Conservation (phyloP, 176 grass and related monocot species). For the Thinopyrum elongatum region DNA sequence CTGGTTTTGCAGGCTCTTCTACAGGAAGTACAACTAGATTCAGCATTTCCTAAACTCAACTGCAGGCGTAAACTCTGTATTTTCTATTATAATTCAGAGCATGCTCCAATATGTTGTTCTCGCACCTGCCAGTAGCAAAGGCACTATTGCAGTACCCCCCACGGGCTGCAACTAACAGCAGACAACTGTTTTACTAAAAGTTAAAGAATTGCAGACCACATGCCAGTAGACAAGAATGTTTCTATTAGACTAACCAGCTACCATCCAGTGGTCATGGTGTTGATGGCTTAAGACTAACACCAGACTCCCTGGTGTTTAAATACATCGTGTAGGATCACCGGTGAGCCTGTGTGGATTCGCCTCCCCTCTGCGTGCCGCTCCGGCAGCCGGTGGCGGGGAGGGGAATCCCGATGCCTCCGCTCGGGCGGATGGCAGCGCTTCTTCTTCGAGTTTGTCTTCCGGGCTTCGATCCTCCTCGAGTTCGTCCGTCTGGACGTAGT, state of each 20-base stretch:
- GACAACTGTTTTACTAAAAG: background rate
- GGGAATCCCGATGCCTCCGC: too few relatives aligned
- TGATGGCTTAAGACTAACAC: background rate
- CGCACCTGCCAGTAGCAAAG: background rate
- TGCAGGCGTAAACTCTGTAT: background rate
- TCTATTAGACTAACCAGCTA: slow-evolving; percentile 3
- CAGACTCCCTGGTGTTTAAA: background rate
- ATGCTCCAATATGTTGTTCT: background rate
- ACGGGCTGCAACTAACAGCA: background rate
- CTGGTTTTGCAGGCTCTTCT: background rate
- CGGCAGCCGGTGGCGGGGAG: too few relatives aligned
- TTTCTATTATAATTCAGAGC: background rate
- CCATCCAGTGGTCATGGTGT: background rate
- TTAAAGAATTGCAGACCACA: background rate
- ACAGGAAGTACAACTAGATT: slow-evolving; percentile 7
- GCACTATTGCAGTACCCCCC: background rate
- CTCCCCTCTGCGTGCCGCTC: too few relatives aligned
- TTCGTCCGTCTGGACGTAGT: too few relatives aligned
- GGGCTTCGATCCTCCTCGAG: too few relatives aligned
- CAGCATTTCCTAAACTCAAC: background rate
- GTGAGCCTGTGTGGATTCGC: too few relatives aligned
- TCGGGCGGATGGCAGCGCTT: too few relatives aligned
- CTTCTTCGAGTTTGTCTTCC: too few relatives aligned
- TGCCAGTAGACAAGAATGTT: background rate
- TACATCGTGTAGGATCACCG: background rate